Conservation (phyloP, 2,329 filamentous ascomycete species). For the Aspergillus quadrilineatus region DNA sequence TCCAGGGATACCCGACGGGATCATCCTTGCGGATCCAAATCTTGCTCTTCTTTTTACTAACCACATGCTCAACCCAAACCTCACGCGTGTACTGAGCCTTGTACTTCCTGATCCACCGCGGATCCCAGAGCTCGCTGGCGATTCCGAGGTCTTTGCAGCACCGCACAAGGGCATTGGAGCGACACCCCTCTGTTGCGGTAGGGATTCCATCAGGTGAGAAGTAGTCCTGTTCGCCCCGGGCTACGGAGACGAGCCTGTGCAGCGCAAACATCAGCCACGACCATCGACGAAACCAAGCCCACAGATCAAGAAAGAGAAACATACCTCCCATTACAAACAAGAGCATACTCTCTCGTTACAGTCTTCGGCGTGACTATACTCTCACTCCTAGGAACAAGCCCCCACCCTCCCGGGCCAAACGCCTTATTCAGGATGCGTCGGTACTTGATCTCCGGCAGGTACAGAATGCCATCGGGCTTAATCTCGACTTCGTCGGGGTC, state of each 20-base stretch:
- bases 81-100: slow-evolving; percentile 73
- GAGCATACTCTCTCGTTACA: slow-evolving; percentile 87
- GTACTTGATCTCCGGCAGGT: slow-evolving; percentile 98
- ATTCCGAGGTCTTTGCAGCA: slow-evolving; percentile 98
- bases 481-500: slow-evolving; percentile 81
- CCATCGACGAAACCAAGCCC: background rate
- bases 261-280: slow-evolving; percentile 5
- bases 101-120: slow-evolving; percentile 81
- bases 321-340: slow-evolving; percentile 84
- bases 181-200: slow-evolving; percentile 93
- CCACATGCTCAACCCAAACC: slow-evolving; percentile 83
- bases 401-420: slow-evolving; percentile 96
- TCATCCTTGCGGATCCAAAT: slow-evolving; percentile 85
- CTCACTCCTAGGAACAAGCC: slow-evolving; percentile 82
- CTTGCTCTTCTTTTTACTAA: slow-evolving; percentile 85
- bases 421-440: slow-evolving; percentile 81
- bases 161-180: slow-evolving; percentile 95
- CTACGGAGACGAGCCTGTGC: slow-evolving; percentile 79
- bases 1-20: slow-evolving; percentile 64
- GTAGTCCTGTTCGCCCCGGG: slow-evolving; percentile 91
- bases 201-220: slow-evolving; percentile 88
- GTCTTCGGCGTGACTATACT: slow-evolving; percentile 77
- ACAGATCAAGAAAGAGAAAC: slow-evolving; percentile 6
- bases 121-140: slow-evolving; percentile 95
- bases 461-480: slow-evolving; percentile 95